Evolutionary conservation across 352 stramenopile genomes (phyloP).

Genomic region (Globisporangium viniferum): DNA sequence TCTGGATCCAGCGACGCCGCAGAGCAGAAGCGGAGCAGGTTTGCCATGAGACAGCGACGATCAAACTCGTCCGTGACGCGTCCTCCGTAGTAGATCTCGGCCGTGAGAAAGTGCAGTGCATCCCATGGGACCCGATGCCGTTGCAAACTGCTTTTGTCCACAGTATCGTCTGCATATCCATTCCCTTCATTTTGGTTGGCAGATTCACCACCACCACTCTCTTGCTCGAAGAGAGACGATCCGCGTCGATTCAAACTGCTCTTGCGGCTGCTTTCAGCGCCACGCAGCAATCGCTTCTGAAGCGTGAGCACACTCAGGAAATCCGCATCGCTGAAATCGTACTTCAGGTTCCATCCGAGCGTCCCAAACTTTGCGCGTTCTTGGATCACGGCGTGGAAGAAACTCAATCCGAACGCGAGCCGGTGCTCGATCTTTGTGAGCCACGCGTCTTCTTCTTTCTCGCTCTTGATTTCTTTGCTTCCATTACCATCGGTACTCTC

Average conservation of each 20-base stretch:
- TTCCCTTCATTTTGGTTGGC: background rate
- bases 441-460: constrained; percentile 3
- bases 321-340: constrained; percentile 80
- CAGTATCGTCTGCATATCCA: constrained; percentile 6
- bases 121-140: constrained; percentile 59
- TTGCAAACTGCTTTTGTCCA: background rate
- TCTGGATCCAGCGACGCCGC: constrained; percentile 14
- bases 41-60: constrained; percentile 62
- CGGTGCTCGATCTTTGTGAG: constrained; percentile 38
- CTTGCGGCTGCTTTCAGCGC: constrained; percentile 1
- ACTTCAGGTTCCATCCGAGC: constrained; percentile 73
- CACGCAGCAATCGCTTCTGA: constrained; percentile 43
- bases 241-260: background rate
- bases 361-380: constrained; percentile 74
- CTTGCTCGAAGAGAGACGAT: constrained; percentile 1
- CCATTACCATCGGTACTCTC: background rate
- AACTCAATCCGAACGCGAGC: constrained; percentile 67
- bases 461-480: background rate
- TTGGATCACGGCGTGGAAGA: constrained; percentile 78
- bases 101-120: constrained; percentile 71
- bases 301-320: constrained; percentile 68
- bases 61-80: constrained; percentile 84
- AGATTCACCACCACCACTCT: background rate
- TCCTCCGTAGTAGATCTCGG: constrained; percentile 80
- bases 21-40: constrained; percentile 65